Evolutionary conservation across 2,329 filamentous ascomycete species (phyloP), one percentile per base, ranked within the genome.

Genomic region (Aspergillus latus): DNA sequence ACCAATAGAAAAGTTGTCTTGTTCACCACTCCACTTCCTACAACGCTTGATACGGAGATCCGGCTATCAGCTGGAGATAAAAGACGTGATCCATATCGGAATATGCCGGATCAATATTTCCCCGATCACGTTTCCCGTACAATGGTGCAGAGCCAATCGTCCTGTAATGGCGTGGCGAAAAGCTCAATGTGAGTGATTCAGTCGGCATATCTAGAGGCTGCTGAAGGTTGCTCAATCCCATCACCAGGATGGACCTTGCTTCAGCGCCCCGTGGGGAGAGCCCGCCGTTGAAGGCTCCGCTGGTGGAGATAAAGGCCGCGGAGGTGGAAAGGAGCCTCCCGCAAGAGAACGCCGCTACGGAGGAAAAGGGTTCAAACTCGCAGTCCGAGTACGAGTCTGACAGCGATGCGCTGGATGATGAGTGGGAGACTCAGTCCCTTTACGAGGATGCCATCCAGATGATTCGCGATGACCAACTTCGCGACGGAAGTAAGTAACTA

Each of bases 381-480:
- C 63, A 65, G 39, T 74, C 71, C 11, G 69, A 73, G 34, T 67
- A 66, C 48, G 71, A 73, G 54, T 66, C 67, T 7, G 67, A 72
- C 39, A 72, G 72, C 55, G 72, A 74, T 52, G 68, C 65, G 55
- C 69, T 68, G 10, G 68, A 58, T 37, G 74, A 74, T 32, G 67
- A 80, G 10, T 87, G 84, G 84, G 85, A 87, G 64, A 82, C 80
- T 5, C 82, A 87, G 61, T 88, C 84, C 28, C 72, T 88, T 2
- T 85, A 85, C 59, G 84, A 84, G 59, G 85, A 88, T 64, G 77
- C 80, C 34, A 76, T 88, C 52, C 82, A 86, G 54, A 80, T 84
- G 55, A 68, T 87, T 59, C 75, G 76, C 44, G 80, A 85, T 57
- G 80, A 82, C 34, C 71, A 78, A 64, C 76, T 78, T n/a, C 72